Evolutionary conservation across 164 flowering plant species (phyloP).

Genomic region (Vitis labrusca): DNA sequence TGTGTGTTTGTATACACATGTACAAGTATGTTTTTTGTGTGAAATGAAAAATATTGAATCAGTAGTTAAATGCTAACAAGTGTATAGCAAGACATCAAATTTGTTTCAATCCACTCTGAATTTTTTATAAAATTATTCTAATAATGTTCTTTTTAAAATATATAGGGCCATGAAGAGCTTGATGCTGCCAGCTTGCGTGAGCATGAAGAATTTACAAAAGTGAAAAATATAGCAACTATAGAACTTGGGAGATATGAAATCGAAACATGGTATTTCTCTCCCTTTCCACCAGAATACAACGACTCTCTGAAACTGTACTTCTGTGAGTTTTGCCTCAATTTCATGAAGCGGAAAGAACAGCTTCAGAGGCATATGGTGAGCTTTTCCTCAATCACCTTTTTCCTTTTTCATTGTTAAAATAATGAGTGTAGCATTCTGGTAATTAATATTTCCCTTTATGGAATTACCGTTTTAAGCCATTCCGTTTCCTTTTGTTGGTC

Average conservation of each 20-base stretch:
- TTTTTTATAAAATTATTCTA: neutral
- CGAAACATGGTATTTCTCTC: constrained; percentile 99
- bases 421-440: neutral
- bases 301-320: constrained; percentile 81
- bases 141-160: neutral
- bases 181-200: constrained; percentile 99
- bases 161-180: constrained; percentile 96
- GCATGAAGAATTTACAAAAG: constrained; percentile 98
- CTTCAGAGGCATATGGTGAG: constrained; percentile 99
- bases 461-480: no score
- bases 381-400: constrained; percentile 14
- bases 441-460: neutral
- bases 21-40: no score
- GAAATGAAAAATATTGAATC: no score
- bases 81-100: no score
- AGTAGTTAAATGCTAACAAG: no score
- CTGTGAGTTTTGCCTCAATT: constrained; percentile 97
- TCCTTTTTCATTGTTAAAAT: neutral
- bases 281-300: constrained; percentile 97
- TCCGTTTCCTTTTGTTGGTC: no score
- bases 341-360: constrained; percentile 98
- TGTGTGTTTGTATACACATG: no score
- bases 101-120: neutral
- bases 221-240: constrained; percentile 92
- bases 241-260: constrained; percentile 98